Percentiles rank a stretch among this genome's conserved stretches.
Conservation (phyloP, 257 asterid species). For the Petunia axillaris region DNA sequence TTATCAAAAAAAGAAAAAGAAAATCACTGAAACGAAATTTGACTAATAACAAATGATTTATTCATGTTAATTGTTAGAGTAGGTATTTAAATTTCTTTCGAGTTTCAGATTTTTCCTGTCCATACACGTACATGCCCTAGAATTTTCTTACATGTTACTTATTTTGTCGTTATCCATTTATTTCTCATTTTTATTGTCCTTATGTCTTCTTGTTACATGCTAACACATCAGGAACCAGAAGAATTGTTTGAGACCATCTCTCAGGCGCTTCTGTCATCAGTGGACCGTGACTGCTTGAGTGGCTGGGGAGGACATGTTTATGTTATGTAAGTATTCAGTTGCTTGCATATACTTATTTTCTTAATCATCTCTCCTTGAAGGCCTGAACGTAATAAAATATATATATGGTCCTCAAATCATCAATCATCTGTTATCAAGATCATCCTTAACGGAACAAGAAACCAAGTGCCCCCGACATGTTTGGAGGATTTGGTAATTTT, state of each 20-base stretch:
- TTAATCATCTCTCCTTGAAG: constrained; percentile 4
- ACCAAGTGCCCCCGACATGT: not conserved
- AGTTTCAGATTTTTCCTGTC: not conserved
- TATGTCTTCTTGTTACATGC: not conserved
- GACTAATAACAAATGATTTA: not conserved
- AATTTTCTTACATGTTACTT: not conserved
- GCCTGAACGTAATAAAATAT: not conserved
- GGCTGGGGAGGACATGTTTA: constrained; percentile 99
- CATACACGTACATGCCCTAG: not conserved
- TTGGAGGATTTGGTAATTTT: not conserved
- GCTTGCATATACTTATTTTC: not conserved
- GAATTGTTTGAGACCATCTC: constrained; percentile 93
- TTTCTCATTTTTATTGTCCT: not conserved
- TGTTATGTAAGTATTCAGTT: constrained; percentile 67
- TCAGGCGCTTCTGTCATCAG: constrained; percentile 84
- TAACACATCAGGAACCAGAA: constrained; percentile 66
- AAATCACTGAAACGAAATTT: not conserved
- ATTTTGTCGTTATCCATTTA: not conserved
- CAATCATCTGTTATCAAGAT: not conserved
- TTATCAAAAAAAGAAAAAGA: too few species aligned
- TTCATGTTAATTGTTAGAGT: not conserved
- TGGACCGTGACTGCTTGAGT: constrained; percentile 96
- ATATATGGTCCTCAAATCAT: not conserved
- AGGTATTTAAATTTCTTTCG: not conserved
- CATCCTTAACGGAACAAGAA: not conserved